phyloP scores from a whole-genome alignment of 2,329 filamentous ascomycete species.

The Iodosphaeria phyllophila region DNA sequence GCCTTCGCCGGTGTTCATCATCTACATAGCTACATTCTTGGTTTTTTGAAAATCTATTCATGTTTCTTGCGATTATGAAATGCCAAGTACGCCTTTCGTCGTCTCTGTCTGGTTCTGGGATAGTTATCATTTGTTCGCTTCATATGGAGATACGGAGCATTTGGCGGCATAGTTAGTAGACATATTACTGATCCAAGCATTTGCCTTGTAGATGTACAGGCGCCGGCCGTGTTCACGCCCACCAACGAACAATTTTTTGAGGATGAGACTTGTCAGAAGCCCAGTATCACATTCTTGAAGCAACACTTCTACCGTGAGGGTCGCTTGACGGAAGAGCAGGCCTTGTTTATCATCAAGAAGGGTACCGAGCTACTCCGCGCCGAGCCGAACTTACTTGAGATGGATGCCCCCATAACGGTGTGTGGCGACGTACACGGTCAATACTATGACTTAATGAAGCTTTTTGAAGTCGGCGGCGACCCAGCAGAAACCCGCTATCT shows the following conservation, averaged over 20 bases:
- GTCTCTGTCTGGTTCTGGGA: no score
- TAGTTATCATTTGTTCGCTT: no score
- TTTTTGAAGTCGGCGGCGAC: slow-evolving; percentile 96
- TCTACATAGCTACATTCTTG: no score
- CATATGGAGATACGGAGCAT: no score
- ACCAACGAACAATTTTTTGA: slow-evolving; percentile 91
- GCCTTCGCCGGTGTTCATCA: no score
- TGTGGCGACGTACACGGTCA: slow-evolving; percentile 97
- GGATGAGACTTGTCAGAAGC: slow-evolving; percentile 69
- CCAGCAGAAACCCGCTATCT: slow-evolving; percentile 91
- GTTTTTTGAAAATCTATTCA: no score
- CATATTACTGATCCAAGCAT: no score
- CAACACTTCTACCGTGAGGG: slow-evolving; percentile 98
- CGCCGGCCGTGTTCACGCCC: slow-evolving; percentile 81
- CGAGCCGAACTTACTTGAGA: slow-evolving; percentile 93
- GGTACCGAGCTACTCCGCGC: slow-evolving; percentile 74
- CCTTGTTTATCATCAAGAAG: slow-evolving; percentile 79
- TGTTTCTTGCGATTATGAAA: no score
- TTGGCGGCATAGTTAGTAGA: no score
- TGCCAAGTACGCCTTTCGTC: no score
- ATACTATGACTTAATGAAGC: slow-evolving; percentile 98
- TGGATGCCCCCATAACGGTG: slow-evolving; percentile 98
- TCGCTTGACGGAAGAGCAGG: slow-evolving; percentile 90
- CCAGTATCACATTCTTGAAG: slow-evolving; percentile 86
- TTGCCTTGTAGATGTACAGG: slow-evolving; percentile 65